Conservation (phyloP, 352 stramenopile species). For the Pythium coloratum region DNA sequence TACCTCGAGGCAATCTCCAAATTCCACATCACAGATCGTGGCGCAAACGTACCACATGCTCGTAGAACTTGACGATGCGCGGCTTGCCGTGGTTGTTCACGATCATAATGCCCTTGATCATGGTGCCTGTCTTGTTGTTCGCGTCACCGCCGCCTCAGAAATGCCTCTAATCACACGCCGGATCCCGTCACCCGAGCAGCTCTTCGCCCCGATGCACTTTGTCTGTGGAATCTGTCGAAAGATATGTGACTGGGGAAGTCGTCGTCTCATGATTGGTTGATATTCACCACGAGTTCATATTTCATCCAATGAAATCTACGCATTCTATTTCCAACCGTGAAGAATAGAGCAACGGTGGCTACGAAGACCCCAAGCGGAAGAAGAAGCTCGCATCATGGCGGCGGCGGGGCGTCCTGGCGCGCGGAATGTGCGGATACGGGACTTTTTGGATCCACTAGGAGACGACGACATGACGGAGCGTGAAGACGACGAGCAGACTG, state of each 20-base stretch:
- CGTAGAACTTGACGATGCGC: constrained; percentile 99
- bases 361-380: not conserved
- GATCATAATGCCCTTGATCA: constrained; percentile 99
- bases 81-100: constrained; percentile 99
- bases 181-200: not conserved
- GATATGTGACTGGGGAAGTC: constrained; percentile 21
- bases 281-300: constrained; percentile 3
- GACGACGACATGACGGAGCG: constrained; percentile 32
- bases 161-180: not conserved
- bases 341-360: not conserved
- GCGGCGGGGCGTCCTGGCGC: not conserved
- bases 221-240: constrained; percentile 26
- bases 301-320: constrained; percentile 22
- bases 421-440: constrained; percentile 17
- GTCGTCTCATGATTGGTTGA: constrained; percentile 11
- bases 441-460: constrained; percentile 7
- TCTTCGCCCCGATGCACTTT: constrained; percentile 2
- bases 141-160: not conserved
- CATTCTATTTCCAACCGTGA: constrained; percentile 3
- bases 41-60: constrained; percentile 90
- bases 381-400: constrained; percentile 1
- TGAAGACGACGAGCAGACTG: constrained; percentile 32
- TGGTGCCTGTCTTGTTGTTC: constrained; percentile 31
- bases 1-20: not conserved
- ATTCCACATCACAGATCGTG: not conserved